A percentile compares a stretch with the other conserved stretches of the same genome.
Evolutionary conservation across 2,329 filamentous ascomycete genomes (phyloP).

Genomic region (Penicillium sp.): DNA sequence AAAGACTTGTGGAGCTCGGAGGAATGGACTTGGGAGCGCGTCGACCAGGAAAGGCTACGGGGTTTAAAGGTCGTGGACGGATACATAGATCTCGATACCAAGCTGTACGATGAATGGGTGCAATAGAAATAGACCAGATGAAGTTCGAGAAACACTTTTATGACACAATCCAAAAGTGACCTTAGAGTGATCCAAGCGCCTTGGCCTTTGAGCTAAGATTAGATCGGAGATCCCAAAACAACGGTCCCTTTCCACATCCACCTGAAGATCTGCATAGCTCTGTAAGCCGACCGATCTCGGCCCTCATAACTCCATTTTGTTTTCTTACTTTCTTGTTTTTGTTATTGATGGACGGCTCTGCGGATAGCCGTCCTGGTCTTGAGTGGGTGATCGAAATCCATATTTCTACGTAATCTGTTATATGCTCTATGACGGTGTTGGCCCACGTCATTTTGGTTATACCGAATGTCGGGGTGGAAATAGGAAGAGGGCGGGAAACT

Average conservation of each 20-base stretch:
- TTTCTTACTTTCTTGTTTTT: no score
- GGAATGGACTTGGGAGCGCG: conserved; percentile 62
- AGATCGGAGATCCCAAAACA: background rate
- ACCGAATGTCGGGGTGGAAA: no score
- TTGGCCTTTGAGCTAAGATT: background rate
- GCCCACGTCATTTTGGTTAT: no score
- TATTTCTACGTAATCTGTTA: no score
- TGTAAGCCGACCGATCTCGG: background rate
- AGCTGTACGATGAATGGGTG: conserved; percentile 52
- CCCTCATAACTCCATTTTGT: background rate
- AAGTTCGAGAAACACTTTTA: background rate
- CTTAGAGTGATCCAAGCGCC: background rate
- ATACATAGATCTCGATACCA: conserved; percentile 56
- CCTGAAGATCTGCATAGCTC: conserved; percentile 1
- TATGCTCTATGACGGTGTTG: no score
- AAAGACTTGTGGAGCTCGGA: conserved; percentile 36
- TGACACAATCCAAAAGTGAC: background rate
- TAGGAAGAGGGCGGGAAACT: no score
- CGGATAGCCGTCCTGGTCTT: no score
- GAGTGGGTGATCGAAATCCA: no score
- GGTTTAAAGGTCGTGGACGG: conserved; percentile 58
- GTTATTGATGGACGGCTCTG: no score
- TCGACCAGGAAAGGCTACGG: conserved; percentile 59
- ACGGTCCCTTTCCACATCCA: background rate
- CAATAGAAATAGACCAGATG: conserved; percentile 1